Evolutionary conservation across 2,329 filamentous ascomycete genomes (phyloP).

Genomic region (Epichloe festucae): DNA sequence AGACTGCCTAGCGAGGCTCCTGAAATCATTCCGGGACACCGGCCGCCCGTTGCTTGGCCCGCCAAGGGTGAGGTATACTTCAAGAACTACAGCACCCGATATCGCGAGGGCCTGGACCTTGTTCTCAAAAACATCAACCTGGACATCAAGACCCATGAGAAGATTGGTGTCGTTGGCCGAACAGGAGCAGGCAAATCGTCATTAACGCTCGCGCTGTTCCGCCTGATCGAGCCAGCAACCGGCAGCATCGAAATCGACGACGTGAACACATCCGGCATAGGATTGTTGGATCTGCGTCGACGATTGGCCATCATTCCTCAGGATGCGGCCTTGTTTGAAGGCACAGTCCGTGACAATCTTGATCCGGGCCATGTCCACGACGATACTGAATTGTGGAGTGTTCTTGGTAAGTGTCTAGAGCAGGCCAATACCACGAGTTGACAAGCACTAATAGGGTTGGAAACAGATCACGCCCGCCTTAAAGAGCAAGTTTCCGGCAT

Average conservation of each 20-base stretch:
- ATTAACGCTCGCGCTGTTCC: slow-evolving; percentile 81
- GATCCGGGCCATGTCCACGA: slow-evolving; percentile 92
- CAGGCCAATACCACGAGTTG: slow-evolving; percentile 2
- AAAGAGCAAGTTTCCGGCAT: slow-evolving; percentile 81
- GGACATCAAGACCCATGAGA: slow-evolving; percentile 90
- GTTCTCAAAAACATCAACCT: slow-evolving; percentile 88
- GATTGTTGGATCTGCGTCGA: slow-evolving; percentile 74
- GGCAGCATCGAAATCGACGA: slow-evolving; percentile 83
- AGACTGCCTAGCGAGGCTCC: slow-evolving; percentile 83
- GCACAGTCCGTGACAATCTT: slow-evolving; percentile 84
- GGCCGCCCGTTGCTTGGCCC: slow-evolving; percentile 85
- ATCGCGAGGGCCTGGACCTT: slow-evolving; percentile 77
- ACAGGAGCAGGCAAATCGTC: slow-evolving; percentile 96
- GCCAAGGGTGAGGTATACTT: slow-evolving; percentile 79
- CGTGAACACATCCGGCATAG: slow-evolving; percentile 81
- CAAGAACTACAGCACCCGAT: slow-evolving; percentile 86
- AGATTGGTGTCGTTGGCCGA: slow-evolving; percentile 92
- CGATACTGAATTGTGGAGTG: slow-evolving; percentile 94
- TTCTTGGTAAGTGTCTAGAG: slow-evolving; percentile 53
- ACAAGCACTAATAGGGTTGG: background rate
- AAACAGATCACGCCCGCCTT: slow-evolving; percentile 73
- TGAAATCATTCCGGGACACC: slow-evolving; percentile 78
- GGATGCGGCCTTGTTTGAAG: slow-evolving; percentile 91
- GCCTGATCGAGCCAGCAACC: slow-evolving; percentile 77
- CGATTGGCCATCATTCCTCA: slow-evolving; percentile 95